A percentile compares a stretch with the other conserved stretches of the same genome.
Conservation (phyloP, 2,329 filamentous ascomycete genomes). For the Xylariaceae sp. region DNA sequence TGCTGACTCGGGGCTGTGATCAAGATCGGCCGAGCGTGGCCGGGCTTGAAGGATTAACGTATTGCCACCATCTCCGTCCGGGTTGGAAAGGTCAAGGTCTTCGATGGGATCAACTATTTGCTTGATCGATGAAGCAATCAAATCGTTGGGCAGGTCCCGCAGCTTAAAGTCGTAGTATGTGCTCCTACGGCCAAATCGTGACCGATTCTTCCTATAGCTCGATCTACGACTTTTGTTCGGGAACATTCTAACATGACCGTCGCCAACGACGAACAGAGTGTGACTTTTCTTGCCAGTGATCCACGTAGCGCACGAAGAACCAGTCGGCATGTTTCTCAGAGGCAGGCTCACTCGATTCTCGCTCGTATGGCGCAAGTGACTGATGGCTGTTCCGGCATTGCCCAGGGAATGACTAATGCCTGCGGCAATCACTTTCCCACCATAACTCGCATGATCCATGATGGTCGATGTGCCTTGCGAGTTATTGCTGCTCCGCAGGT, state of each 20-base stretch:
- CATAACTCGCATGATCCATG: conserved; percentile 60
- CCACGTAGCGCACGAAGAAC: conserved; percentile 59
- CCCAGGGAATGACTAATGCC: conserved; percentile 70
- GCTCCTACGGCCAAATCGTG: conserved; percentile 48
- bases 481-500: conserved; percentile 47
- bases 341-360: conserved; percentile 71
- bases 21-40: conserved; percentile 36
- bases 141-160: conserved; percentile 55
- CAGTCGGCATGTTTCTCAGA: conserved; percentile 43
- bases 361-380: conserved; percentile 65
- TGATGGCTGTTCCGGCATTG: conserved; percentile 65
- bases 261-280: conserved; percentile 59
- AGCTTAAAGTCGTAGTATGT: conserved; percentile 64
- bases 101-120: conserved; percentile 54
- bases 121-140: conserved; percentile 51
- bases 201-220: conserved; percentile 48
- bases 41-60: conserved; percentile 47
- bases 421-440: conserved; percentile 65
- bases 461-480: conserved; percentile 41
- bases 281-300: conserved; percentile 57
- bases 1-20: conserved; percentile 53
- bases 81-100: conserved; percentile 48
- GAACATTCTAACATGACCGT: conserved; percentile 62
- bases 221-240: conserved; percentile 52
- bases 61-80: conserved; percentile 50